phyloP scores from a whole-genome alignment of 164 flowering plant species.

The Aristolochia fimbriata region DNA sequence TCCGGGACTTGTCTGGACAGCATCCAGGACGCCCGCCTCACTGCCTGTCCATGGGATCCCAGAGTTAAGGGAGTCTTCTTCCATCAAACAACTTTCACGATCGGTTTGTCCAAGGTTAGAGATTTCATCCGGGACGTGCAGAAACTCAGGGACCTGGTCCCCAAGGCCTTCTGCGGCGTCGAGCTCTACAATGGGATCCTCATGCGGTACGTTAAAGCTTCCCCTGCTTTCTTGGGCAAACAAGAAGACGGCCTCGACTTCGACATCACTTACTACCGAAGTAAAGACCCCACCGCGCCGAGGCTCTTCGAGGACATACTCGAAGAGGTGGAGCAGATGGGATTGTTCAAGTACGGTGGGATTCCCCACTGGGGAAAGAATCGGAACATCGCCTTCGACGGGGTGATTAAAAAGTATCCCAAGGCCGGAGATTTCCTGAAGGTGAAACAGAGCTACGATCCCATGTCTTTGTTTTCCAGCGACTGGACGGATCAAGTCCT shows the following conservation, averaged over 20 bases:
- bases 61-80: conserved; percentile 46
- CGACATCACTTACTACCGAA: conserved; percentile 60
- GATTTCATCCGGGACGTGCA: conserved; percentile 55
- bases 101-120: conserved; percentile 35
- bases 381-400: conserved; percentile 50
- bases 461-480: conserved; percentile 54
- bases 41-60: conserved; percentile 68
- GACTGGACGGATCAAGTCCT: conserved; percentile 74
- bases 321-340: conserved; percentile 75
- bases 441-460: conserved; percentile 49
- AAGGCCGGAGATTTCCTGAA: conserved; percentile 34
- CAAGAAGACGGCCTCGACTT: conserved; percentile 64
- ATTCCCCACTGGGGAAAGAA: conserved; percentile 86
- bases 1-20: conserved; percentile 62
- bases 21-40: conserved; percentile 10
- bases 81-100: conserved; percentile 51
- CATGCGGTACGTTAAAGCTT: conserved; percentile 64
- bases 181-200: conserved; percentile 69
- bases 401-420: conserved; percentile 39
- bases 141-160: conserved; percentile 31
- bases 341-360: conserved; percentile 51
- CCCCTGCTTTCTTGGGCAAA: conserved; percentile 55
- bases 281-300: conserved; percentile 41
- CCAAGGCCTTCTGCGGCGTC: conserved; percentile 47
- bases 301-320: conserved; percentile 46